A percentile compares a stretch with the other conserved stretches of the same genome.
Evolutionary conservation across 495 filamentous ascomycete species (phyloP).

Genomic region (Durotheca rogersii): DNA sequence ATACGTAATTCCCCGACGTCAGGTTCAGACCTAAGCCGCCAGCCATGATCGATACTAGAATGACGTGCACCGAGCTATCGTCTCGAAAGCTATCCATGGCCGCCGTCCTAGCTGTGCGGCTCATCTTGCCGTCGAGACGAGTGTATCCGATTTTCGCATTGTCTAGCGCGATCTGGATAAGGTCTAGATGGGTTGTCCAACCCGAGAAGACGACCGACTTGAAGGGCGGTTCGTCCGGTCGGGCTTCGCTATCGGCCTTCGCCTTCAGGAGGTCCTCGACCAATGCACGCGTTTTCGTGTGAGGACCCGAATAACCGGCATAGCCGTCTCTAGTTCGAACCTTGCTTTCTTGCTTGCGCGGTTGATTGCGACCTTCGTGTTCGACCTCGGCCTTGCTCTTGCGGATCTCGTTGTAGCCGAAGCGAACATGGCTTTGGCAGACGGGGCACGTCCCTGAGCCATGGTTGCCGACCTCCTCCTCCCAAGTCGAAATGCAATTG

Average conservation of each 20-base stretch:
- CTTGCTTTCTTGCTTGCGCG: conserved; percentile 52
- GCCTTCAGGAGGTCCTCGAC: conserved; percentile 63
- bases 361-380: conserved; percentile 48
- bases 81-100: conserved; percentile 76
- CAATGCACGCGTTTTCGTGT: conserved; percentile 85
- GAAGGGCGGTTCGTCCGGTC: conserved; percentile 64
- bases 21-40: conserved; percentile 92
- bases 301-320: conserved; percentile 78
- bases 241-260: conserved; percentile 57
- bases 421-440: conserved; percentile 61
- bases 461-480: conserved; percentile 39
- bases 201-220: conserved; percentile 91
- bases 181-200: conserved; percentile 92
- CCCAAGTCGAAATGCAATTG: conserved; percentile 61
- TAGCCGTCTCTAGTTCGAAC: conserved; percentile 67
- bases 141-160: conserved; percentile 64
- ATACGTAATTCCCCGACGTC: conserved; percentile 79
- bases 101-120: conserved; percentile 63
- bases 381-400: conserved; percentile 61
- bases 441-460: conserved; percentile 55
- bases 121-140: conserved; percentile 90
- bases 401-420: conserved; percentile 65
- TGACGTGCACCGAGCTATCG: conserved; percentile 69
- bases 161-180: conserved; percentile 83
- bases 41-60: conserved; percentile 88